Percentiles rank a stretch among this genome's conserved stretches.
Evolutionary conservation across 2,329 filamentous ascomycete species (phyloP).

Genomic region (Mariannaea sp.): DNA sequence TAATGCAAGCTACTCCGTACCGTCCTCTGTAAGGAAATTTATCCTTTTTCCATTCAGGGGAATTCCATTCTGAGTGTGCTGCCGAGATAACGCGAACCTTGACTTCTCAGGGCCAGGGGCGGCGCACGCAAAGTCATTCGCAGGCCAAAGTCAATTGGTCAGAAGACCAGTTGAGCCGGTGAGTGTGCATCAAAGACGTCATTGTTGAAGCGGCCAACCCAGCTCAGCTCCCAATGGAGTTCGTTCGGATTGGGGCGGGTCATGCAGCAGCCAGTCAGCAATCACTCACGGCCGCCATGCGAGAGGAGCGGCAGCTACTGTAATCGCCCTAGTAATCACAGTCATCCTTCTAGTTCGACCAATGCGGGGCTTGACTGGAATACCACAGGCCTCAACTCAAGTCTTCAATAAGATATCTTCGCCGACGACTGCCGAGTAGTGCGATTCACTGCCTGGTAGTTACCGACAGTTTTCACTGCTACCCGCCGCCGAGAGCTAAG

Average conservation of each 20-base stretch:
- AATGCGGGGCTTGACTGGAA: constrained; percentile 4
- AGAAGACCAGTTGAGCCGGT: constrained; percentile 1
- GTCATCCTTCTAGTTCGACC: constrained; percentile 1
- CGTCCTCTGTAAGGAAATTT: no score
- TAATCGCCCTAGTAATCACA: constrained; percentile 26
- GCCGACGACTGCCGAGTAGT: constrained; percentile 19
- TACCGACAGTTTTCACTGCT: no score
- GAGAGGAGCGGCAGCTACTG: constrained; percentile 7
- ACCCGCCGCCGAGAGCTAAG: constrained; percentile 9
- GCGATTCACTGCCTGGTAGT: no score
- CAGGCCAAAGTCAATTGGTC: neutral
- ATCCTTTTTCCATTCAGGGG: neutral
- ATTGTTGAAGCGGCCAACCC: constrained; percentile 21
- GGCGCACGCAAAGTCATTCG: neutral
- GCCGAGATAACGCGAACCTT: constrained; percentile 23
- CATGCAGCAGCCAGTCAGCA: constrained; percentile 20
- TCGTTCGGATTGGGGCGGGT: constrained; percentile 2
- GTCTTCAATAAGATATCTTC: no score
- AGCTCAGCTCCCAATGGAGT: neutral
- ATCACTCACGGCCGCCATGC: constrained; percentile 30
- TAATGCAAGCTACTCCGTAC: no score
- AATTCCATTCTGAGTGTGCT: neutral
- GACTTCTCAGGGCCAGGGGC: constrained; percentile 7
- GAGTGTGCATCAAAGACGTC: constrained; percentile 32
- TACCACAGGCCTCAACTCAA: neutral